Evolutionary conservation across 306 rosid genomes (phyloP).

Genomic region (Purshia tridentata): DNA sequence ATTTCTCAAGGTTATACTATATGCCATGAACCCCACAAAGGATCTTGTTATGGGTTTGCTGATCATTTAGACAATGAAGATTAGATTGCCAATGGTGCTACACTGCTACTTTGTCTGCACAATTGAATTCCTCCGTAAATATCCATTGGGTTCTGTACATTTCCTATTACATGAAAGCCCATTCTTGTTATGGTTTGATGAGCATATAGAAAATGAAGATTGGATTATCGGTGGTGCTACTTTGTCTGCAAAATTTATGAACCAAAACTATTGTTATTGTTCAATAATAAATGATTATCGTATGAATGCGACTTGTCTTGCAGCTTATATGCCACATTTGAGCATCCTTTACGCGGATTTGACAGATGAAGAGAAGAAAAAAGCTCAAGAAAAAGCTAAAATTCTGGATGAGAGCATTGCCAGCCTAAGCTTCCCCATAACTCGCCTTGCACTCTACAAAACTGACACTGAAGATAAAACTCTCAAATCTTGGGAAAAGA

Average conservation of each 20-base stretch:
- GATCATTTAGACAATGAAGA: not conserved
- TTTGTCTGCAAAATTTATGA: not conserved
- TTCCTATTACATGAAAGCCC: not conserved
- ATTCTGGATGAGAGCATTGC: constrained; percentile 46
- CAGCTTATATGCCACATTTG: constrained; percentile 87
- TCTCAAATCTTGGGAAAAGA: constrained; percentile 83
- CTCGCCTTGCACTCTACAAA: constrained; percentile 71
- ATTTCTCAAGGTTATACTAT: not conserved
- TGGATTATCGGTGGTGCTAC: not conserved
- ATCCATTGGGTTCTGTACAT: not conserved
- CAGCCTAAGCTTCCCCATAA: constrained; percentile 58
- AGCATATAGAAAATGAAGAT: not conserved
- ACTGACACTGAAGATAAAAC: constrained; percentile 69
- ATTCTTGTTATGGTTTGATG: not conserved
- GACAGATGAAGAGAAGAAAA: constrained; percentile 67
- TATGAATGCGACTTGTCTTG: not conserved
- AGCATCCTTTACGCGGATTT: constrained; percentile 73
- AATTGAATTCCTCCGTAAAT: too few relatives aligned
- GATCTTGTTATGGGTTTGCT: not conserved
- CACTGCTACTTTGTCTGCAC: not conserved
- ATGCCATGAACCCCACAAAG: not conserved
- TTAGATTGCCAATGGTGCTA: not conserved
- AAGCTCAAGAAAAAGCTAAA: constrained; percentile 54
- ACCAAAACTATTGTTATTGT: not conserved
- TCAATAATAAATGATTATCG: not conserved